Base-by-base conservation (phyloP, 306 rosid genomes). In the Mimosa pudica region DNA sequence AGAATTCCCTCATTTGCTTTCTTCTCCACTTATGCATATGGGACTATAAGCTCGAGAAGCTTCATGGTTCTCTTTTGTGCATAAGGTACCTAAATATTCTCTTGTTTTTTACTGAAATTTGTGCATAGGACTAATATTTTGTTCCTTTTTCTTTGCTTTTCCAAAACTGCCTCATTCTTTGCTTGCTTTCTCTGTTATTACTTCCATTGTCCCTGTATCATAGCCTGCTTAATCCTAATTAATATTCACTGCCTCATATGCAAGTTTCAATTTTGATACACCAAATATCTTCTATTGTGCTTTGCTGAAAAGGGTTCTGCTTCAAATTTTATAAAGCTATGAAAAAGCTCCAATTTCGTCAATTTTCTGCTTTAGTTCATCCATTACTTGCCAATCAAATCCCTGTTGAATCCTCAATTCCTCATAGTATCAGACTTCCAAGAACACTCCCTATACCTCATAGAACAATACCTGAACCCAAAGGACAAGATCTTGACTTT, bases 401-500 rank as follows among this genome's bases (percentile, higher is more conserved):
- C 49, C 61, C 76, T 71, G 33, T 16, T 35, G 54, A 80, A 71
- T 83, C 86, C 73, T 48, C 36, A 24, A 9, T 71, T 45, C 63
- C 79, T 73, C 68, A 38, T 49, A 44, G 77, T 36, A 60, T 54
- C 36, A 77, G 78, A 81, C 77, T 57, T 48, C 61, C 82, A 77
- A 77, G 82, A 33, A 73, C 80, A 73, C 16, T 84, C 64, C 97
- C 94, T 16, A 77, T 94, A 4, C 97, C 97, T 73, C 94, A 90
- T 60, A 84, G 88, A 80, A 86, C 90, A 7, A 82, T 94, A 47
- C 93, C 92, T 35, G 84, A 86, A 51, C 87, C 97, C 73, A 82
- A 71, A 71, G 97, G 92, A 12, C 93, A 90, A 60, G 97, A 92
- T 85, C 88, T 94, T 57, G 98, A 94, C 83, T 91, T 86, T 74